Base-by-base conservation (phyloP, 225 moss, liverwort and hornwort genomes). In the Ulota crispa region DNA sequence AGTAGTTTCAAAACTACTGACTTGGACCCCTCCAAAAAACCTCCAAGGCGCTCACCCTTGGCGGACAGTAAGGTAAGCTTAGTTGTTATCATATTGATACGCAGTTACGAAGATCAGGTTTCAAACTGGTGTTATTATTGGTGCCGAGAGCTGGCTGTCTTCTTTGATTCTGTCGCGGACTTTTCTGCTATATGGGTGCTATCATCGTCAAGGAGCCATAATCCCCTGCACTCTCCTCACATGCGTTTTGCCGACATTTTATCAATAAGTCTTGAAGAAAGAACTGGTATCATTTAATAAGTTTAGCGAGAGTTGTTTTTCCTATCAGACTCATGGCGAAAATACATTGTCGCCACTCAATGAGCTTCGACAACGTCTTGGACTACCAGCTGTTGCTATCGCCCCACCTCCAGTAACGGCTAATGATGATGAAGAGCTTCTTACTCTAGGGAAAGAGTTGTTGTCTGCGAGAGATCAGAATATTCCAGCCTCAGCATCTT, bases 301-400 rank as follows among this genome's bases (percentile, higher is more conserved):
- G 56, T 77, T 53, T 54, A 32, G 52, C 18, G 43, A 68, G 64
- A 42, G 36, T 68, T 53, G 39, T 69, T 37, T 80, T 42, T 41
- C 52, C 65, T 67, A 36, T 53, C 83, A 95, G 95, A 86, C 37
- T 81, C 79, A 63, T 52, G 85, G 62, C 26, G 81, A 87, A 70
- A 62, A 59, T 63, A 54, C 79, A 41, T 42, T 80, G 77, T 81
- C 91, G 68, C 98, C 95, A 60, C 67, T 92, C 42, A 64, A 80
- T 82, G 92, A 91, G 73, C 80, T 99, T 50, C 92, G 98, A 50
- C 87, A 94, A 69, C 94, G 95, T 50, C 85, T 99, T 69, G 98
- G 94, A 42, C 86, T 99, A 9, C 90, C 93, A 26, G 75, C 77
- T 36, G 83, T 77, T 79, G 84, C 83, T 24, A 70, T 81, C 15